Base-by-base conservation (phyloP, 257 asterid genomes). In the Prunella vulgaris region DNA sequence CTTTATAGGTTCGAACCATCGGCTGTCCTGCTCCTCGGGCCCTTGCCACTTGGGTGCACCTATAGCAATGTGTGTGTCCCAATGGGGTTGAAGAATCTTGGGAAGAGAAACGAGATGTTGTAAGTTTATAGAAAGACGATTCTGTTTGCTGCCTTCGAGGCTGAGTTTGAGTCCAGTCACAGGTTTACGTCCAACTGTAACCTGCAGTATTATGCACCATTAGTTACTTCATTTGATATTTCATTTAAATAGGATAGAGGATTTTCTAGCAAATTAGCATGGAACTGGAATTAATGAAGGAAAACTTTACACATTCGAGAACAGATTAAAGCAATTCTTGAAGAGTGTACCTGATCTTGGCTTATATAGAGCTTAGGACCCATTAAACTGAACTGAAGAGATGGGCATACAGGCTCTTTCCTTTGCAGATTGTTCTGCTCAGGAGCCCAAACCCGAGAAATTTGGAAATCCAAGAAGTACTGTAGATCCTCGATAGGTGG, bases 401-500 rank as follows among this genome's bases (percentile, higher is more conserved):
- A 82, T 5, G 86, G 67, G 62, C 99, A 94, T 5, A 94, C 99
- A 6, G 99, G 99, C 78, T 85, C 99, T 83, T 94, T 94, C 65
- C 99, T 69, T 52, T 86, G 97, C 70, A 86, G 83, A 70, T 79
- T 87, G 78, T 86, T 94, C 77, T 82, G 96, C 81, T 94, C 99
- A 10, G 99, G 99, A 68, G 99, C 99, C 99, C 99, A 94, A 69
- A 72, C 89, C 46, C 87, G 89, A 71, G 96, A 70, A 76, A 94
- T 94, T 85, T 94, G 99, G 78, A 91, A 94, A 81, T 94, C 99
- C 66, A 94, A 72, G 83, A 94, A 94, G 80, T 94, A 91, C 81
- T 94, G 99, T 69, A 94, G 85, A 85, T 94, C 99, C 89, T 94
- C 97, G 15, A 94, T 94, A 7, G 97, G 99, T 48, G 99, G 99